Base-by-base conservation (phyloP, 2,329 filamentous ascomycete genomes). In the Colletotrichum karsti region DNA sequence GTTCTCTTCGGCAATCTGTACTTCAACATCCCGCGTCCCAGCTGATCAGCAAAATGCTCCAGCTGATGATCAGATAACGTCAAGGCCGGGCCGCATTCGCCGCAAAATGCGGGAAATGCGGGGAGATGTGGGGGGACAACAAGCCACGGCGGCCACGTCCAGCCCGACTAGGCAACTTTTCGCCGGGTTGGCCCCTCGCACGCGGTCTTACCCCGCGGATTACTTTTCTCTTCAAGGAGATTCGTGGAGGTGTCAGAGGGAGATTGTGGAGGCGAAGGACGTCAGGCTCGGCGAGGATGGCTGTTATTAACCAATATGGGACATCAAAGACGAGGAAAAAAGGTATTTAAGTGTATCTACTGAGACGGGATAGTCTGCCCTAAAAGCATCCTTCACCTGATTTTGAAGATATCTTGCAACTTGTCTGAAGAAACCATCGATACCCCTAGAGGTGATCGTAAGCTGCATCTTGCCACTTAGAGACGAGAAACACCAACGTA, bases 81-180 rank as follows among this genome's bases (percentile, higher is more conserved):
- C 56, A 65, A 59, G 44, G 44, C 44, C 30, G 55, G 46, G 55
- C n/a, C n/a, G 26, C 44, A 59, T 37, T 51, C 44, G 62, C 42
- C 7, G 56, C 62, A 41, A 51, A 22, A 42, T 28, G 46, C 30
- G 24, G 35, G 15, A 58, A 41, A 42, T 63, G 33, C 44, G 61
- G 53, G 26, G 61, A 55, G 39, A n/a, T 10, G 13, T 37, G 5
- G 24, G n/a, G 24, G 33, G 10, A 26, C 24, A 28, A 15, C 22
- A 44, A 30, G 54, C 22, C n/a, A 30, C 26, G n/a, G 15, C 24
- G n/a, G 22, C 22, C 28, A 26, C 8, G 3, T 6, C 30, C 8
- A 18, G 15, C 60, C 53, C 28, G 8, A 63, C 39, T 35, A 44
- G 54, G 54, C 44, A 60, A 54, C 2, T 10, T 18, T 60, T 37